Evolutionary conservation across 2,329 filamentous ascomycete genomes (phyloP).

Genomic region (Pseudogymnoascus sp.): DNA sequence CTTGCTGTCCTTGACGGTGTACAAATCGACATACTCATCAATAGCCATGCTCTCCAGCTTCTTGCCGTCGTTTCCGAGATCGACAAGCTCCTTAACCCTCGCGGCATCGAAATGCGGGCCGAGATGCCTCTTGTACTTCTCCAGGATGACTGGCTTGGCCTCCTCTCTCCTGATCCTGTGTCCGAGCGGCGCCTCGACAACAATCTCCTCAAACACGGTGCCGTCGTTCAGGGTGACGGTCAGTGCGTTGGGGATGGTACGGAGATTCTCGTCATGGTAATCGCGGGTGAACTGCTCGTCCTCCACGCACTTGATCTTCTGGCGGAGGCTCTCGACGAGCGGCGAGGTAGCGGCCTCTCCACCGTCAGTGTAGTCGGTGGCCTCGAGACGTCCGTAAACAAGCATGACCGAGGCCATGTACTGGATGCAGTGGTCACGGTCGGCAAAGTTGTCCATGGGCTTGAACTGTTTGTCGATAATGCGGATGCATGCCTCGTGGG

Average conservation of each 20-base stretch:
- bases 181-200: conserved; percentile 88
- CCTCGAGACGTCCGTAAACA: conserved; percentile 84
- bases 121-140: conserved; percentile 91
- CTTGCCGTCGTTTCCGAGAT: conserved; percentile 66
- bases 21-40: conserved; percentile 90
- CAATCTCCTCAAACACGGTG: conserved; percentile 80
- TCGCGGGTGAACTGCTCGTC: conserved; percentile 89
- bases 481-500: conserved; percentile 94
- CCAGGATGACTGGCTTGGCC: conserved; percentile 93
- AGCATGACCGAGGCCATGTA: conserved; percentile 99
- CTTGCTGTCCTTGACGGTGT: conserved; percentile 53
- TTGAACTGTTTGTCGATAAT: conserved; percentile 99
- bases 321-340: conserved; percentile 81
- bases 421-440: conserved; percentile 98
- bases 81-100: conserved; percentile 73
- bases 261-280: conserved; percentile 88
- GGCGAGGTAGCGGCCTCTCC: conserved; percentile 83
- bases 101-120: conserved; percentile 69
- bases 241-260: conserved; percentile 94
- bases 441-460: conserved; percentile 99
- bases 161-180: conserved; percentile 87
- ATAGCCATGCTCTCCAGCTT: conserved; percentile 73
- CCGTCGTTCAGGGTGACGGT: conserved; percentile 94
- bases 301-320: conserved; percentile 94
- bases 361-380: conserved; percentile 87